Conservation (phyloP, 805 yeast genomes). For the Monosporozyma unispora region DNA sequence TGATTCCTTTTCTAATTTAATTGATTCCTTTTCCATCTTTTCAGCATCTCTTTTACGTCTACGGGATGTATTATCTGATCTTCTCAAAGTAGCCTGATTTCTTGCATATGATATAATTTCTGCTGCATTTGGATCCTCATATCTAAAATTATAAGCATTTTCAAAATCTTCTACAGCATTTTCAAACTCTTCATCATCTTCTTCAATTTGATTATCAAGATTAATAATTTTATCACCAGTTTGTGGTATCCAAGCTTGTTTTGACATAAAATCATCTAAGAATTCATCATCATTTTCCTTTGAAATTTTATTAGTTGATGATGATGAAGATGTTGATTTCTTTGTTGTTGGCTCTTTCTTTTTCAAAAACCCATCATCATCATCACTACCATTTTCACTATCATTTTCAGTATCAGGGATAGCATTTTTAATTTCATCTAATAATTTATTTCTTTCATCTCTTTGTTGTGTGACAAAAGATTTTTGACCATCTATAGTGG, state of each 20-base stretch:
- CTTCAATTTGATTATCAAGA: constrained; percentile 53
- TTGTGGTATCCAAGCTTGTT: constrained; percentile 85
- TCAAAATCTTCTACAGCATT: constrained; percentile 88
- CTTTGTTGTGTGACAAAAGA: constrained; percentile 69
- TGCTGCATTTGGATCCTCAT: constrained; percentile 83
- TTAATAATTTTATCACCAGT: constrained; percentile 49
- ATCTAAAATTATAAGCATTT: constrained; percentile 88
- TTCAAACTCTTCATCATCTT: constrained; percentile 82
- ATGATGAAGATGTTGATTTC: too few species aligned
- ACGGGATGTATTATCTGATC: constrained; percentile 65
- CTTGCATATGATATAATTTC: constrained; percentile 94
- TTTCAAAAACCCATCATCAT: constrained; percentile 42
- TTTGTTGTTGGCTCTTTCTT: constrained; percentile 42
- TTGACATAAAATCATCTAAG: constrained; percentile 59
- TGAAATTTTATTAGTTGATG: constrained; percentile 41
- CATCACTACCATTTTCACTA: constrained; percentile 33
- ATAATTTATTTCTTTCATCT: constrained; percentile 65
- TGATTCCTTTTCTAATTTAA: constrained; percentile 46
- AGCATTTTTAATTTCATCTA: constrained; percentile 68
- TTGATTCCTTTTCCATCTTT: constrained; percentile 43
- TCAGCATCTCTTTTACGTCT: constrained; percentile 74
- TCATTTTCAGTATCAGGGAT: constrained; percentile 39
- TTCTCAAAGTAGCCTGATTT: constrained; percentile 82
- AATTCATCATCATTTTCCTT: constrained; percentile 57
- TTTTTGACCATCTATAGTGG: constrained; percentile 33